Evolutionary conservation across 2,329 filamentous ascomycete species (phyloP).

Genomic region (Phymatotrichopsis omnivora): DNA sequence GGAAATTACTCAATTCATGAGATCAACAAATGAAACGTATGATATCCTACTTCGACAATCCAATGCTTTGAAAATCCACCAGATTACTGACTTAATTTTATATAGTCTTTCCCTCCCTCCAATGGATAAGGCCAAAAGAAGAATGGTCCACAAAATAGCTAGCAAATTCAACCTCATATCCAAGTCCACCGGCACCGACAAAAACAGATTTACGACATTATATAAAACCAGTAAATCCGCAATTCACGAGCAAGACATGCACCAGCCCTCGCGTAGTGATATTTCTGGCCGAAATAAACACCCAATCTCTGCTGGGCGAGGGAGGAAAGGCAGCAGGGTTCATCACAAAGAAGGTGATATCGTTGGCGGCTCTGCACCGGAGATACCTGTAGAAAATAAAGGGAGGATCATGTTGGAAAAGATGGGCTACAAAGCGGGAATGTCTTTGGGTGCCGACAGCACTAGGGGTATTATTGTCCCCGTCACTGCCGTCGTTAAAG

Average conservation of each 20-base stretch:
- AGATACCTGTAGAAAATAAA: constrained; percentile 71
- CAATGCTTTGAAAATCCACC: background rate
- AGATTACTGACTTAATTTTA: constrained; percentile 15
- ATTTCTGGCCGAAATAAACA: constrained; percentile 26
- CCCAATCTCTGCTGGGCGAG: constrained; percentile 29
- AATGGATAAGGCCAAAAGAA: constrained; percentile 69
- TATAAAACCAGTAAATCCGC: constrained; percentile 61
- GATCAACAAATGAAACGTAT: constrained; percentile 53
- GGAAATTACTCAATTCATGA: constrained; percentile 63
- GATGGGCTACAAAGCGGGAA: constrained; percentile 92
- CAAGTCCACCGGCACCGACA: constrained; percentile 66
- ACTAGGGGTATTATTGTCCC: constrained; percentile 85
- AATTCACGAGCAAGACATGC: constrained; percentile 43
- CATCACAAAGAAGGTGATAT: constrained; percentile 74
- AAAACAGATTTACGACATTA: constrained; percentile 63
- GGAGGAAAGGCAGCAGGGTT: constrained; percentile 38
- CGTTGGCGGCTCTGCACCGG: constrained; percentile 74
- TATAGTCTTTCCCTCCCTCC: constrained; percentile 64
- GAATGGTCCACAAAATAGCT: constrained; percentile 69
- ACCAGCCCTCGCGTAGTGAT: constrained; percentile 36
- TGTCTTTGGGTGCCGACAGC: constrained; percentile 65
- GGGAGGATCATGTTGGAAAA: constrained; percentile 85
- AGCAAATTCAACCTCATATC: constrained; percentile 68
- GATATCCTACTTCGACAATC: constrained; percentile 29
- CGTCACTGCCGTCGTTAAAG: constrained; percentile 78